phyloP scores from a whole-genome alignment of 1,284 basidiomycete species.

The Ustilago curta region DNA sequence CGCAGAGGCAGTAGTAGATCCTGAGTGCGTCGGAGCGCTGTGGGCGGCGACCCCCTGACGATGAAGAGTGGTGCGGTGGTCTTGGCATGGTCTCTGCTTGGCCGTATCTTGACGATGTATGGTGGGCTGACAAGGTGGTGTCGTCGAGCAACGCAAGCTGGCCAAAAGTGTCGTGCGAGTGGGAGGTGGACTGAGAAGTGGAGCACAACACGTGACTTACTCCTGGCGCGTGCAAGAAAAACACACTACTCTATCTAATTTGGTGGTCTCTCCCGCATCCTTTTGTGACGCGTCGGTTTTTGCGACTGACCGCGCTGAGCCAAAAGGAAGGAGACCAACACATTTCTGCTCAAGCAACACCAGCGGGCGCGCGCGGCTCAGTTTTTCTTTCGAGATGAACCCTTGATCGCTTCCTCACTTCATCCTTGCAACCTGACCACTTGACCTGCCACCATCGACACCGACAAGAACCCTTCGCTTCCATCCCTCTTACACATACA shows the following conservation, averaged over 20 bases:
- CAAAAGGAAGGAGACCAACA: too few relatives aligned
- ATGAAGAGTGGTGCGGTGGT: not conserved
- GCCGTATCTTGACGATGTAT: not conserved
- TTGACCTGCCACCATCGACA: not conserved
- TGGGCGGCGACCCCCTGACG: not conserved
- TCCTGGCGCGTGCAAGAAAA: slow-evolving; percentile 14
- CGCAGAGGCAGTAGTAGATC: slow-evolving; percentile 66
- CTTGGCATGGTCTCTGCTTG: not conserved
- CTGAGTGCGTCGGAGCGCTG: slow-evolving; percentile 20
- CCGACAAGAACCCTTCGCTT: not conserved
- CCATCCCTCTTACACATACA: slow-evolving; percentile 1
- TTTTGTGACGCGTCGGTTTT: too few relatives aligned
- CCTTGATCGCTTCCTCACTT: slow-evolving; percentile 5
- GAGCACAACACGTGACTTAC: slow-evolving; percentile 32
- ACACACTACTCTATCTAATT: slow-evolving; percentile 14
- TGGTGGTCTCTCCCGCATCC: not conserved
- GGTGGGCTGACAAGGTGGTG: too few relatives aligned
- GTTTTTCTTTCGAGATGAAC: slow-evolving; percentile 3
- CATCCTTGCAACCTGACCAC: not conserved
- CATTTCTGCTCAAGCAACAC: too few relatives aligned
- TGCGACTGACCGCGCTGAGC: too few relatives aligned
- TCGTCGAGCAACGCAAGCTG: too few relatives aligned
- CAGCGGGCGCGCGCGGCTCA: slow-evolving; percentile 1
- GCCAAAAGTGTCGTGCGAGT: slow-evolving; percentile 46
- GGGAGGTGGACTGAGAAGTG: not conserved